These are phyloP conservation scores for Claviceps maximensis DNA, from an alignment of 2,329 filamentous ascomycete genomes.

Conservation along the genomic window DNA sequence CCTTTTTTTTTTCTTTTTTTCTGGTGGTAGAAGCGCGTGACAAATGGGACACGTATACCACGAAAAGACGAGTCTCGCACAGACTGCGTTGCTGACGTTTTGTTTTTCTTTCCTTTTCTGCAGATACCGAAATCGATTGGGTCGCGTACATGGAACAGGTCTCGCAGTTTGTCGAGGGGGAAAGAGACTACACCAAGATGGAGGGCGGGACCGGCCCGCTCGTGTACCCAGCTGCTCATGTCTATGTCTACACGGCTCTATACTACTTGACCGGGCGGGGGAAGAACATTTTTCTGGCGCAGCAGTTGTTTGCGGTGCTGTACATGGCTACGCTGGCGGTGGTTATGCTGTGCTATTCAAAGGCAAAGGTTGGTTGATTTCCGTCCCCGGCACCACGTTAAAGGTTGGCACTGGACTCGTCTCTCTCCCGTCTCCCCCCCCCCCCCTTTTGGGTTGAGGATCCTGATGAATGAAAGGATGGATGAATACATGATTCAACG, in stretches of 20 bases:
- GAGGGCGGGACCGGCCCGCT: conserved; percentile 81
- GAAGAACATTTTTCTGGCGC: conserved; percentile 63
- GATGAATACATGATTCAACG: too few species aligned
- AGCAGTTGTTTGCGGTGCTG: conserved; percentile 66
- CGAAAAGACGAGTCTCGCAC: too few species aligned
- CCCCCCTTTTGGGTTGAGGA: background rate
- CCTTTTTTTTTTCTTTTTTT: too few species aligned
- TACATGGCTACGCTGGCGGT: conserved; percentile 65
- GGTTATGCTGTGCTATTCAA: conserved; percentile 72
- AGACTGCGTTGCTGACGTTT: too few species aligned
- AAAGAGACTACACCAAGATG: conserved; percentile 79
- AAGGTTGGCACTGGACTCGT: background rate
- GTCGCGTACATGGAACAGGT: conserved; percentile 93
- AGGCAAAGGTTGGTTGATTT: conserved; percentile 43
- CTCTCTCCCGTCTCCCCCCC: too few species aligned
- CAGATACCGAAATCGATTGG: conserved; percentile 97
- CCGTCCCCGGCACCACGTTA: background rate
- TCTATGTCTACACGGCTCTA: conserved; percentile 76
- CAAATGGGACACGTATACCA: too few species aligned
- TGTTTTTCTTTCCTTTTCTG: background rate
- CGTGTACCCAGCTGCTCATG: conserved; percentile 88
- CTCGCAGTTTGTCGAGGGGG: conserved; percentile 62
- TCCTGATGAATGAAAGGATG: background rate
- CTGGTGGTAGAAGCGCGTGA: too few species aligned
- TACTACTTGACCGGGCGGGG: conserved; percentile 69